Percentiles rank a stretch among this genome's conserved stretches.
These are phyloP conservation scores for Pseudozyma pruni DNA, from an alignment of 1,284 basidiomycete genomes.

Conservation along the genomic window DNA sequence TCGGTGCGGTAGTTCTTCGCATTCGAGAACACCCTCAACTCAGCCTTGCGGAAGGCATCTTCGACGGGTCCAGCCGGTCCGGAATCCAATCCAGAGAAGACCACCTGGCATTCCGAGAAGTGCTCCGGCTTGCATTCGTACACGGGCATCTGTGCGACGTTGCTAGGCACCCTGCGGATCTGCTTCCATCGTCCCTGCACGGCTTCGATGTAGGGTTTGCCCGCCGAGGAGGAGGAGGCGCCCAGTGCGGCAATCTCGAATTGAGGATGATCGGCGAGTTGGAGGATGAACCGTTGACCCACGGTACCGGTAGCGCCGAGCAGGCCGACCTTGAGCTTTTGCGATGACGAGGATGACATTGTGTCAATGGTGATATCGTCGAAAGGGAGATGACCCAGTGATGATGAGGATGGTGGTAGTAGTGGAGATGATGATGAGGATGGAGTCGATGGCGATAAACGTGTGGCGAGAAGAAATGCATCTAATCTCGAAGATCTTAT, in stretches of 20 bases:
- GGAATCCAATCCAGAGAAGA: slow-evolving; percentile 94
- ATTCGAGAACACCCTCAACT: slow-evolving; percentile 95
- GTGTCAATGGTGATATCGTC: background rate
- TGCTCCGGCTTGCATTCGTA: slow-evolving; percentile 80
- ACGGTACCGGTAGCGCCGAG: slow-evolving; percentile 87
- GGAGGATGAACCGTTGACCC: slow-evolving; percentile 78
- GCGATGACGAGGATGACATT: slow-evolving; percentile 12
- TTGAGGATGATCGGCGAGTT: slow-evolving; percentile 89
- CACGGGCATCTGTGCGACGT: slow-evolving; percentile 78
- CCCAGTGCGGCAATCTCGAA: slow-evolving; percentile 88
- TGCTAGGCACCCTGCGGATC: slow-evolving; percentile 77
- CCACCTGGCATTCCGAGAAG: slow-evolving; percentile 84
- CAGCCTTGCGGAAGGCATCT: slow-evolving; percentile 83
- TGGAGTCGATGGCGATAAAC: too few relatives aligned
- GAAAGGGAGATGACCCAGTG: too few relatives aligned
- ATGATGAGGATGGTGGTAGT: too few relatives aligned
- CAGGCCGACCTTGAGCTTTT: slow-evolving; percentile 83
- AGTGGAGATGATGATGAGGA: too few relatives aligned
- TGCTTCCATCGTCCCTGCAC: slow-evolving; percentile 87
- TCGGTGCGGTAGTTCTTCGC: slow-evolving; percentile 97
- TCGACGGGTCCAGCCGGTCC: slow-evolving; percentile 96
- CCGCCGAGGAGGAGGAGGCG: slow-evolving; percentile 87
- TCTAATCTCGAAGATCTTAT: too few relatives aligned
- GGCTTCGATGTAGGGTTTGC: slow-evolving; percentile 81
- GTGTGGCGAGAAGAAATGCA: too few relatives aligned